phyloP scores from a whole-genome alignment of 2,329 filamentous ascomycete species.

The Pestalotiopsis sp. region DNA sequence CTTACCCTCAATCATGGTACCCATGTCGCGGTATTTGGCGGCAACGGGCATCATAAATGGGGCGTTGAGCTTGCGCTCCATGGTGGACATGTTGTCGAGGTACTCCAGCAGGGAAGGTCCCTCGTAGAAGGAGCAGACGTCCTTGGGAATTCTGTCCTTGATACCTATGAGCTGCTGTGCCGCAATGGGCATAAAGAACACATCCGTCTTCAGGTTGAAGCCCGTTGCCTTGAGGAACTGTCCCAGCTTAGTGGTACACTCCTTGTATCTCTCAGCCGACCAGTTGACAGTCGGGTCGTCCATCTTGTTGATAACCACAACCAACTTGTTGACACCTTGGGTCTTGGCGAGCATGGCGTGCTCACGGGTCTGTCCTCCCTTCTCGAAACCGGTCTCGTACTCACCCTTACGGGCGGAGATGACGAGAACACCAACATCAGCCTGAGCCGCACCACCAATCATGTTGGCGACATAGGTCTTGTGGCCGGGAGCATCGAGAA shows the following conservation, averaged over 20 bases:
- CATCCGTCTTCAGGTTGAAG: slow-evolving; percentile 91
- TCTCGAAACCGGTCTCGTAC: slow-evolving; percentile 97
- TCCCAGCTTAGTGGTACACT: slow-evolving; percentile 87
- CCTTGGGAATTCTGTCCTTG: slow-evolving; percentile 82
- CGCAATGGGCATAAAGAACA: slow-evolving; percentile 95
- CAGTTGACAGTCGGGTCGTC: slow-evolving; percentile 95
- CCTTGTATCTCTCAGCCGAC: slow-evolving; percentile 89
- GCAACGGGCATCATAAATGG: slow-evolving; percentile 99
- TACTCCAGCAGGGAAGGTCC: slow-evolving; percentile 93
- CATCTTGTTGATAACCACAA: slow-evolving; percentile 99
- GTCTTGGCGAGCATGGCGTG: slow-evolving; percentile 98
- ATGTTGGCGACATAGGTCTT: slow-evolving; percentile 98
- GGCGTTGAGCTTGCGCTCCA: slow-evolving; percentile 94
- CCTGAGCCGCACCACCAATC: slow-evolving; percentile 94
- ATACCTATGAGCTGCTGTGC: slow-evolving; percentile 86
- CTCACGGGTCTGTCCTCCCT: slow-evolving; percentile 94
- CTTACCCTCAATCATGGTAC: slow-evolving; percentile 97
- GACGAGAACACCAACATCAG: slow-evolving; percentile 91
- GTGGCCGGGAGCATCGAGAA: slow-evolving; percentile 94
- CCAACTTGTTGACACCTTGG: slow-evolving; percentile 94
- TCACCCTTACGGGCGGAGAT: slow-evolving; percentile 97
- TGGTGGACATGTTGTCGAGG: slow-evolving; percentile 88
- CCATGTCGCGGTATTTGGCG: slow-evolving; percentile 96
- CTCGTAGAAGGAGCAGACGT: slow-evolving; percentile 79
- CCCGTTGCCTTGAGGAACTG: slow-evolving; percentile 90